A percentile compares a stretch with the other conserved stretches of the same genome.
phyloP scores from a whole-genome alignment of 331 rosid genomes.

The Phaseolus coccineus region DNA sequence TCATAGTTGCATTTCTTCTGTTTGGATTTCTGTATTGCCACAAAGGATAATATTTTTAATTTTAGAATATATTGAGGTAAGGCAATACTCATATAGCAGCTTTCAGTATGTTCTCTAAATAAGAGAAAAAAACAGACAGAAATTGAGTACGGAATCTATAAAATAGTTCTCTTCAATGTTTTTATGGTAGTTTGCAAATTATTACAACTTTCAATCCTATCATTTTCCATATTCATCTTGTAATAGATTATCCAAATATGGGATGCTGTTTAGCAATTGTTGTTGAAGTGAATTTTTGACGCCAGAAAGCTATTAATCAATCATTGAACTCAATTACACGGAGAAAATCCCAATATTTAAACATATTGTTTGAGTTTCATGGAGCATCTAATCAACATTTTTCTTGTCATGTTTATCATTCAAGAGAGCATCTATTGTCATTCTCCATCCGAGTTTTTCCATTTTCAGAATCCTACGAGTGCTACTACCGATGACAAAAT shows the following conservation, averaged over 20 bases:
- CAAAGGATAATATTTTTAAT: too few species aligned
- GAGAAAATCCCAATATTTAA: slow-evolving; percentile 17
- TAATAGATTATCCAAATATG: slow-evolving; percentile 11
- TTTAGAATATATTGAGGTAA: too few species aligned
- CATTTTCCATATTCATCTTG: slow-evolving; percentile 19
- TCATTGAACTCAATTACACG: background rate
- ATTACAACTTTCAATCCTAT: background rate
- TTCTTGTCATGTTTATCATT: background rate
- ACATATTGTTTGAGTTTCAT: background rate
- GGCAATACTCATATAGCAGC: too few species aligned
- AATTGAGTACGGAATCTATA: background rate
- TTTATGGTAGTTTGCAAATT: too few species aligned
- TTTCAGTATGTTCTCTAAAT: too few species aligned
- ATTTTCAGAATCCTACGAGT: background rate
- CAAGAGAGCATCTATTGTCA: background rate
- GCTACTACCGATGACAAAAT: background rate
- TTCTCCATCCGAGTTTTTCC: slow-evolving; percentile 10
- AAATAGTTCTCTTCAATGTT: too few species aligned
- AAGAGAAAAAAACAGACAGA: background rate
- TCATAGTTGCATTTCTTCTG: background rate
- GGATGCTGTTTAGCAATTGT: background rate
- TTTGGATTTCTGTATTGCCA: background rate
- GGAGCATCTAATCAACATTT: background rate
- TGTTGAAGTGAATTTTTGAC: background rate
- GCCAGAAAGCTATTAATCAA: background rate